Conservation (phyloP, 495 filamentous ascomycete genomes). For the Opeltia flavorubescens region DNA sequence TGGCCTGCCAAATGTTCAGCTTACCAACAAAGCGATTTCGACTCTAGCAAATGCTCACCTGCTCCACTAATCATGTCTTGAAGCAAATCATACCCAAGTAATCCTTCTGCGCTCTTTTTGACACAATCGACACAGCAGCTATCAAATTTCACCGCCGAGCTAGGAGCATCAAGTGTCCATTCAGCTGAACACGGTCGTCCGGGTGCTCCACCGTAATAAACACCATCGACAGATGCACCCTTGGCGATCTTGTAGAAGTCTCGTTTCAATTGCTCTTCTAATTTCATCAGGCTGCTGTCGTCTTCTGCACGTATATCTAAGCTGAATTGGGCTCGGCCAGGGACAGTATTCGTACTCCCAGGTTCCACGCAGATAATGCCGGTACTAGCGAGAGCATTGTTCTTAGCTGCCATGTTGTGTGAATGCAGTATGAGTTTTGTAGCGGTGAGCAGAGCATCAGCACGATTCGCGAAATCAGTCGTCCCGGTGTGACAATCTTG, state of each 20-base stretch:
- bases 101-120: constrained; percentile 40
- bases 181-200: constrained; percentile 42
- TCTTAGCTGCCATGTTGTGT: constrained; percentile 42
- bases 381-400: constrained; percentile 49
- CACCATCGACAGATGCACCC: constrained; percentile 29
- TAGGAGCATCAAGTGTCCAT: constrained; percentile 48
- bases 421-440: constrained; percentile 54
- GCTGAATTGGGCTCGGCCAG: constrained; percentile 51
- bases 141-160: constrained; percentile 54
- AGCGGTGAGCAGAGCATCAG: constrained; percentile 44
- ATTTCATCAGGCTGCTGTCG: constrained; percentile 37
- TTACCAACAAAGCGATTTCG: not conserved
- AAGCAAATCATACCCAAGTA: constrained; percentile 27
- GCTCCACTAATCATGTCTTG: constrained; percentile 41
- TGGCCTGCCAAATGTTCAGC: not conserved
- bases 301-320: constrained; percentile 56
- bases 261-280: constrained; percentile 38
- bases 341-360: constrained; percentile 63
- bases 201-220: constrained; percentile 26
- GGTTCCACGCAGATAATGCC: constrained; percentile 55
- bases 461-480: constrained; percentile 44
- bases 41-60: constrained; percentile 13
- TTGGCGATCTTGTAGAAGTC: constrained; percentile 46
- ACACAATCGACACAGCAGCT: constrained; percentile 55
- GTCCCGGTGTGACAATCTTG: constrained; percentile 64